A percentile compares a stretch with the other conserved stretches of the same genome.
These are phyloP conservation scores for Primulina huaijiensis DNA, from an alignment of 257 asterid genomes.

Conservation along the genomic window DNA sequence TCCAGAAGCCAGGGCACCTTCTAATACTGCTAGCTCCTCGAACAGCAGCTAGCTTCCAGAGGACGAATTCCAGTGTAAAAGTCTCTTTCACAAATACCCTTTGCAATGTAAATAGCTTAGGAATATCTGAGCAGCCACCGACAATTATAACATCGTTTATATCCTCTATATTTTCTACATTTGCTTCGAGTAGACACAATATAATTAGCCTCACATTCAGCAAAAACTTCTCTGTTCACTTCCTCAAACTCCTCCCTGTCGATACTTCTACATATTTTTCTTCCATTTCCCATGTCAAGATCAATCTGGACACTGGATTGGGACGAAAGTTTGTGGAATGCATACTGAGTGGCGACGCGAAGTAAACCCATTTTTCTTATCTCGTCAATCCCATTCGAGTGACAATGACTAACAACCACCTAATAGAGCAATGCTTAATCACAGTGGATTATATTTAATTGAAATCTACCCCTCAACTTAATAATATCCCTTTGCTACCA, in stretches of 20 bases:
- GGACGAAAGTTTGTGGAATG: constrained; percentile 62
- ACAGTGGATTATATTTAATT: too few species aligned
- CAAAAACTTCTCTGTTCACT: constrained; percentile 54
- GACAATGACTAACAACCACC: too few species aligned
- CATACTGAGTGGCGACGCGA: constrained; percentile 75
- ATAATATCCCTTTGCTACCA: too few species aligned
- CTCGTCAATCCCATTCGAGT: constrained; percentile 43
- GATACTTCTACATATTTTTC: constrained; percentile 47
- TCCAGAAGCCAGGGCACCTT: constrained; percentile 84
- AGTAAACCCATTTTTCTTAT: constrained; percentile 64
- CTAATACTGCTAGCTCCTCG: constrained; percentile 85
- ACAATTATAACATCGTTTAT: constrained; percentile 65
- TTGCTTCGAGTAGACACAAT: constrained; percentile 56
- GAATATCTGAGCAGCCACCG: constrained; percentile 81
- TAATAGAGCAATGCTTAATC: too few species aligned
- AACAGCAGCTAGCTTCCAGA: constrained; percentile 78
- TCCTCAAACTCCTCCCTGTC: constrained; percentile 54
- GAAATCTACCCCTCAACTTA: too few species aligned
- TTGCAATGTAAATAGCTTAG: constrained; percentile 40
- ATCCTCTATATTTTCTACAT: constrained; percentile 43
- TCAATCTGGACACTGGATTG: constrained; percentile 41
- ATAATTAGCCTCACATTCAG: constrained; percentile 51
- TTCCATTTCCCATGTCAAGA: constrained; percentile 55
- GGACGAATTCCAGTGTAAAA: constrained; percentile 52
- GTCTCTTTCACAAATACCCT: constrained; percentile 39